Evolutionary conservation across 2,329 filamentous ascomycete species (phyloP).

Genomic region (Exophiala sideris): DNA sequence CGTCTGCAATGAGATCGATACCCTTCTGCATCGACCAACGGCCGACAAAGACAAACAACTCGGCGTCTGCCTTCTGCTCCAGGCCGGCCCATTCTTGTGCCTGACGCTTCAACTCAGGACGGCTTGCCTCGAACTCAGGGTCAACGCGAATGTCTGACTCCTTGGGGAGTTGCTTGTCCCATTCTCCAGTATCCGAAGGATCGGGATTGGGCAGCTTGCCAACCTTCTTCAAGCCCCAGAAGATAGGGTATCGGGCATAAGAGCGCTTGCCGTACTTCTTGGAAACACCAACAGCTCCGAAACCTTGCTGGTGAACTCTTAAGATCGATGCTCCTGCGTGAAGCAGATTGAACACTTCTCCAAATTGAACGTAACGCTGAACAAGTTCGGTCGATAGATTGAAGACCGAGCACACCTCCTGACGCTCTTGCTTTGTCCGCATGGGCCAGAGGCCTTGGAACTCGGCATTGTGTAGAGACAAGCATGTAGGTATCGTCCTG

Average conservation of each 20-base stretch:
- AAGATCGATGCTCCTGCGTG: slow-evolving; percentile 66
- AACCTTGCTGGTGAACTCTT: slow-evolving; percentile 64
- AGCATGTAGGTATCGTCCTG: slow-evolving; percentile 57
- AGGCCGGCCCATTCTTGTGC: slow-evolving; percentile 67
- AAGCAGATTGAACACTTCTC: slow-evolving; percentile 66
- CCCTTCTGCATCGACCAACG: slow-evolving; percentile 69
- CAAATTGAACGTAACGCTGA: slow-evolving; percentile 62
- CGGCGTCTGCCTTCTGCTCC: slow-evolving; percentile 58
- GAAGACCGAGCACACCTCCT: slow-evolving; percentile 64
- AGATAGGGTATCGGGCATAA: slow-evolving; percentile 65
- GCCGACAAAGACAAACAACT: slow-evolving; percentile 66
- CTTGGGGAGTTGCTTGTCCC: slow-evolving; percentile 53
- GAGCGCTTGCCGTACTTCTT: slow-evolving; percentile 67
- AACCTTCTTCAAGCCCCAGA: slow-evolving; percentile 63
- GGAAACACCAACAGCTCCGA: slow-evolving; percentile 65
- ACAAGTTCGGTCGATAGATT: slow-evolving; percentile 58
- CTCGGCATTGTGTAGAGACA: slow-evolving; percentile 67
- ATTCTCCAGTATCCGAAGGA: slow-evolving; percentile 61
- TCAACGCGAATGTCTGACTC: slow-evolving; percentile 53
- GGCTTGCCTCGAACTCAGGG: slow-evolving; percentile 51
- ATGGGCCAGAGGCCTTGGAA: slow-evolving; percentile 69
- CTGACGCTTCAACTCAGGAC: slow-evolving; percentile 55
- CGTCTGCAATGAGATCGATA: slow-evolving; percentile 65
- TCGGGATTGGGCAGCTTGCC: slow-evolving; percentile 64
- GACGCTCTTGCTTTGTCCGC: slow-evolving; percentile 58